Conservation (phyloP, 768 basidiomycete genomes). For the Lyophyllum shimeji region DNA sequence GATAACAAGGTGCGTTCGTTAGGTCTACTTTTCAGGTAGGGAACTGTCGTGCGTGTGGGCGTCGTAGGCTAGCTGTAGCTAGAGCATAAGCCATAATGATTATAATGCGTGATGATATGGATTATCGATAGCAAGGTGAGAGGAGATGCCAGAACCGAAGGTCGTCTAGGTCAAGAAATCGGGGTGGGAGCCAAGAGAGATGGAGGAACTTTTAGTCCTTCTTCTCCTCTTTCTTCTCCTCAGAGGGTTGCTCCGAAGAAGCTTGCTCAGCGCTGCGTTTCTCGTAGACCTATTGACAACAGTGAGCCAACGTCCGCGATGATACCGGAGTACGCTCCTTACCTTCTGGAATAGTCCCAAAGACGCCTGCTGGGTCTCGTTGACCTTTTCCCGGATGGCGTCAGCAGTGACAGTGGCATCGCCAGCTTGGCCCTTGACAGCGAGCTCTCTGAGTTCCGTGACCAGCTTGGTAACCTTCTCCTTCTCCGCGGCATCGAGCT, state of each 20-base stretch:
- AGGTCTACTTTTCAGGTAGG: slow-evolving; percentile 15
- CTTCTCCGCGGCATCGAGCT: slow-evolving; percentile 88
- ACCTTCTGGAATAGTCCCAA: slow-evolving; percentile 97
- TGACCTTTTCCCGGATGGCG: slow-evolving; percentile 87
- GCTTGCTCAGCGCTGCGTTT: slow-evolving; percentile 79
- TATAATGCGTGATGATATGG: slow-evolving; percentile 5
- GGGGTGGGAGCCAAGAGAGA: not conserved
- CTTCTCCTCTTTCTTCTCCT: slow-evolving; percentile 71
- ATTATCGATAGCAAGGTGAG: not conserved
- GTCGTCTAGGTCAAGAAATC: not conserved
- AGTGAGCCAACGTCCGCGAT: not conserved
- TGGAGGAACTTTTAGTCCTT: slow-evolving; percentile 60
- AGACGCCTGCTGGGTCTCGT: slow-evolving; percentile 92
- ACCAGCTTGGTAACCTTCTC: slow-evolving; percentile 92
- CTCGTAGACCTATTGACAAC: slow-evolving; percentile 64
- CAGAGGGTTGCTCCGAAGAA: slow-evolving; percentile 40
- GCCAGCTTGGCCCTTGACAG: slow-evolving; percentile 85
- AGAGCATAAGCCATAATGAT: slow-evolving; percentile 2
- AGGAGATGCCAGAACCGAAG: not conserved
- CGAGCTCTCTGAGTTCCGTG: slow-evolving; percentile 83
- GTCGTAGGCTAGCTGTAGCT: slow-evolving; percentile 6
- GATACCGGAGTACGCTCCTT: not conserved
- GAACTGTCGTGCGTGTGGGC: slow-evolving; percentile 16
- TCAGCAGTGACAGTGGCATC: slow-evolving; percentile 84
- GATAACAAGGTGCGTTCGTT: slow-evolving; percentile 5